A percentile compares a stretch with the other conserved stretches of the same genome.
Conservation (phyloP, 2,329 filamentous ascomycete genomes). For the Pseudogymnoascus sp. region DNA sequence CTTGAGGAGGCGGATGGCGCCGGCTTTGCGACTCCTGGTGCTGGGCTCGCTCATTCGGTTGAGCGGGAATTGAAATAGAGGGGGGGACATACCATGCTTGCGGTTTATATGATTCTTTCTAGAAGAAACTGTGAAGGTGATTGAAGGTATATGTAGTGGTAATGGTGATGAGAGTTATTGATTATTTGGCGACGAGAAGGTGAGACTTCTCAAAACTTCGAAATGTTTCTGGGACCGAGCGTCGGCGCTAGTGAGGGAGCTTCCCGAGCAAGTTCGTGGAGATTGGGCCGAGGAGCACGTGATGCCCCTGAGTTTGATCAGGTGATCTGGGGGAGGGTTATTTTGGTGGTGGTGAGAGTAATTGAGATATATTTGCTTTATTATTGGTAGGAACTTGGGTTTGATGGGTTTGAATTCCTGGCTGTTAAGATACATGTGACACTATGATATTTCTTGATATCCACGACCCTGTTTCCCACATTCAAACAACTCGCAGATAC, state of each 20-base stretch:
- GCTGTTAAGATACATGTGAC: neutral
- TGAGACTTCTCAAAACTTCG: constrained; percentile 7
- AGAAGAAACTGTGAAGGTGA: no score
- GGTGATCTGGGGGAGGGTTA: neutral
- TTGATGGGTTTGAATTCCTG: neutral
- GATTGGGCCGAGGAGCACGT: neutral
- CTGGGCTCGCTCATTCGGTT: neutral
- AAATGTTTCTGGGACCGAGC: constrained; percentile 10
- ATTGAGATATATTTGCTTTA: no score
- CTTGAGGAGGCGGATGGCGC: neutral
- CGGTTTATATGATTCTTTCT: neutral
- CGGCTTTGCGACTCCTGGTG: neutral
- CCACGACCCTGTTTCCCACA: no score
- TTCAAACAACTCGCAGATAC: neutral
- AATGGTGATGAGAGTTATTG: neutral
- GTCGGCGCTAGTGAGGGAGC: constrained; percentile 2
- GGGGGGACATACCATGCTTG: constrained; percentile 1
- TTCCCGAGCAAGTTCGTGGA: neutral
- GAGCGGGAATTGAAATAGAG: neutral
- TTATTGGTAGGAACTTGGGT: neutral
- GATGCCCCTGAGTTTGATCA: neutral
- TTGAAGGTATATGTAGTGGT: neutral
- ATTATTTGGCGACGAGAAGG: neutral
- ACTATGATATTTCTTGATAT: neutral
- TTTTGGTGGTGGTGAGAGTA: neutral